A percentile compares a stretch with the other conserved stretches of the same genome.
Conservation (phyloP, 345 rosid genomes). For the Citrus medica region DNA sequence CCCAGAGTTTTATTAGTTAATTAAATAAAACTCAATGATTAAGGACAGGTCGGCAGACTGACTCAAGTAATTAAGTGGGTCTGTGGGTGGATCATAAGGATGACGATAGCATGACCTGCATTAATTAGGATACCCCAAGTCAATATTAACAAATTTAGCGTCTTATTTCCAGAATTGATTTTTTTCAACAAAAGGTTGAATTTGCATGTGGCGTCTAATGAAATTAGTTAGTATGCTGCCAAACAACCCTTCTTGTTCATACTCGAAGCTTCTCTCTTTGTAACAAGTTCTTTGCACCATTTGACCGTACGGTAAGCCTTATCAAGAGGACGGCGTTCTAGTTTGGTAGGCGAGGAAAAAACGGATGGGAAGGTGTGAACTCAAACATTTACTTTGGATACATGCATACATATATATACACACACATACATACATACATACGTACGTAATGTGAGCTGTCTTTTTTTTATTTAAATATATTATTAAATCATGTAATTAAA, state of each 20-base stretch:
- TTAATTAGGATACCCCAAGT: neutral
- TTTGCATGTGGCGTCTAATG: neutral
- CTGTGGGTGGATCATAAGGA: neutral
- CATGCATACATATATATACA: neutral
- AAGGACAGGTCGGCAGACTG: neutral
- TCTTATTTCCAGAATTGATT: no score
- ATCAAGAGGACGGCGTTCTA: neutral
- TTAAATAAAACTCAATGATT: neutral
- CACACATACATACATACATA: neutral
- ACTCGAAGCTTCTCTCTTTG: neutral
- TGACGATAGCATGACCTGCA: neutral
- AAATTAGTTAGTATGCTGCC: neutral
- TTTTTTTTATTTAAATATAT: no score
- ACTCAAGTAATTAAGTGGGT: neutral
- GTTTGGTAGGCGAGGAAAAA: constrained; percentile 3
- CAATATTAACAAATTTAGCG: no score
- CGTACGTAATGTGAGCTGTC: no score
- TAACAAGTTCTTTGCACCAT: constrained; percentile 4
- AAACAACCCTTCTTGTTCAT: neutral
- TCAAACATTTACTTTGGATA: neutral
- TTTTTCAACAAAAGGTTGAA: neutral
- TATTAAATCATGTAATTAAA: no score
- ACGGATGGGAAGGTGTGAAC: neutral
- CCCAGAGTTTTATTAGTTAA: neutral
- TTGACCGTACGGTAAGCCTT: constrained; percentile 14